A percentile compares a stretch with the other conserved stretches of the same genome.
Conservation (phyloP, 306 rosid genomes). For the Hippophae tibetana region DNA sequence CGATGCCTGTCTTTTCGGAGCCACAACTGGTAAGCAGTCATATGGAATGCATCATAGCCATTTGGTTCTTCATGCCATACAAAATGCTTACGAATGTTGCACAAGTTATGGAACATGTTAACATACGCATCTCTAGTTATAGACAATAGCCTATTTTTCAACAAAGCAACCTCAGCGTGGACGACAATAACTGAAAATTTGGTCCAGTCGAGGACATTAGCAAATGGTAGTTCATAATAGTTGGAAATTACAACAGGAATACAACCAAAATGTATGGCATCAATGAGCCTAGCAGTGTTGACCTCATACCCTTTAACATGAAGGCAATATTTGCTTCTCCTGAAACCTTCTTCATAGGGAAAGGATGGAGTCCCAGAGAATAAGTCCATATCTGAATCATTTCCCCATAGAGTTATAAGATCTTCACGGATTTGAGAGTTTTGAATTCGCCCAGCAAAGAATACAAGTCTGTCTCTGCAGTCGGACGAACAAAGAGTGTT, state of each 20-base stretch:
- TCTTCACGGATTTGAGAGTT: slow-evolving; percentile 22
- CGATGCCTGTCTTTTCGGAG: slow-evolving; percentile 10
- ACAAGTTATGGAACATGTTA: slow-evolving; percentile 20
- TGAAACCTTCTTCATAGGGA: slow-evolving; percentile 25
- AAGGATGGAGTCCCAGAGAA: slow-evolving; percentile 10
- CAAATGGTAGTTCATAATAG: slow-evolving; percentile 27
- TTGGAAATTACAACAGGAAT: slow-evolving; percentile 29
- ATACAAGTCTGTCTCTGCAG: slow-evolving; percentile 27
- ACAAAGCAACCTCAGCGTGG: slow-evolving; percentile 16
- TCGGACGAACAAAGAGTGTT: not conserved
- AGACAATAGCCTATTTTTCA: slow-evolving; percentile 12
- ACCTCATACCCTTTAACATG: slow-evolving; percentile 30
- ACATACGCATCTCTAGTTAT: slow-evolving; percentile 7
- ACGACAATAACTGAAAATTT: slow-evolving; percentile 23
- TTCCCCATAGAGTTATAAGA: slow-evolving; percentile 23
- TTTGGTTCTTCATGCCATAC: slow-evolving; percentile 19
- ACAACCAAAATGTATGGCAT: slow-evolving; percentile 28
- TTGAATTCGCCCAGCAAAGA: slow-evolving; percentile 22
- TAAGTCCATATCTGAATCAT: slow-evolving; percentile 21
- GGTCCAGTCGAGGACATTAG: slow-evolving; percentile 27
- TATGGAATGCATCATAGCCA: slow-evolving; percentile 25
- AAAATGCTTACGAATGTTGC: slow-evolving; percentile 20
- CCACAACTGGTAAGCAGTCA: slow-evolving; percentile 34
- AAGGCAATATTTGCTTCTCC: slow-evolving; percentile 30
- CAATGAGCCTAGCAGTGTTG: slow-evolving; percentile 29